Evolutionary conservation across 2,329 filamentous ascomycete species (phyloP), one percentile per base, ranked within the genome.

Genomic region (Xylaria polymorpha): DNA sequence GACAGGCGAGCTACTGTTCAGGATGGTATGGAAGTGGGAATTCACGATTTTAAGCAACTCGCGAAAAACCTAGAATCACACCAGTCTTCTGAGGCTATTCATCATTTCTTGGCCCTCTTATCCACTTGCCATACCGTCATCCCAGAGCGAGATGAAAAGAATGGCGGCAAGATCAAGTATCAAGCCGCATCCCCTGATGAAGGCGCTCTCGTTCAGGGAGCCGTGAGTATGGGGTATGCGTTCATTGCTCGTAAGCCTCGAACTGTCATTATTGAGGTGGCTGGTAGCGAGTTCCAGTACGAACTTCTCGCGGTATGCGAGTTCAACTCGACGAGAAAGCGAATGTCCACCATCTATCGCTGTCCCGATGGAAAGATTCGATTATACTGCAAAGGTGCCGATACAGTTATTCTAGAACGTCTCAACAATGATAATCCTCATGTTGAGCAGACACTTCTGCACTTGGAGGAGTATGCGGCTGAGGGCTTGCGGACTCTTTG

Each of bases 101-200:
- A 97, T 74, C 93, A 99, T 75, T 98, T 99, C 80, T 85, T 98
- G 59, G 87, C 92, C 2, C 86, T 99, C 18, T 86, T 99, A 37
- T 86, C 95, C 8, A 97, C 92, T 7, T 99, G 96, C 75, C 96
- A 99, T 80, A 99, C 96, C 0, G 96, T 99, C 73, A 99, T 99
- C 77, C 97, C 96, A 0, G 96, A 99, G 81, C 86, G 90, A 75
- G 90, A 90, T 59, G 92, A 94, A 51, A 91, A 94, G 74, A 92
- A 92, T 68, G 86, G 88, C 1, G 92, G 90, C 20, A 86, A 90
- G 44, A 98, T 99, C 85, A 98, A 97, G 81, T 99, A 99, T 75
- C 97, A 99, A 82, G 96, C 96, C 29, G 95, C 97, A 1, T 99
- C 96, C 29, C 96, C 96, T 0, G 96, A 99, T 74, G 96, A 99